Evolutionary conservation across 805 yeast genomes (phyloP), one percentile per base, ranked within the genome.

Genomic region (Tetrapisispora fleetii): DNA sequence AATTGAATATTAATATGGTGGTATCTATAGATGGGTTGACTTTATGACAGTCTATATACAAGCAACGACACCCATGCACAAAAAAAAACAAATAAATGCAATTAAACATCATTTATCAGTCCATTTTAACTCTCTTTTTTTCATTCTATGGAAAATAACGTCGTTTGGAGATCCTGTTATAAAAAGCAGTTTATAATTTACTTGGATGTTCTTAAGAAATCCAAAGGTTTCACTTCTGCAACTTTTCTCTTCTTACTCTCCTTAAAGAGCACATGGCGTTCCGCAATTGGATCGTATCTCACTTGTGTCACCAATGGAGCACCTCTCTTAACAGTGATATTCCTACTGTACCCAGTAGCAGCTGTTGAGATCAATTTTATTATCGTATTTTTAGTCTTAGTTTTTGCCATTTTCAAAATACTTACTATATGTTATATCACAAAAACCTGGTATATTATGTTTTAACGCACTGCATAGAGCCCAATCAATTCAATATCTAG

Each of bases 361-460:
- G 97, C 98, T 2, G 93, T 76, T 1, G 98, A 91, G 2, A 90
- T 72, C 53, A 91, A 76, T 67, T 88, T 87, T 50, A 91, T 83
- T 62, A 90, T 81, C 4, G 95, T 84, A 56, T 81, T 81, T 60
- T 89, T 81, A 24, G 85, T 75, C 68, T 86, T 86, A 41, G 83
- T 80, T 66, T 84, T 60, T 18, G 67, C 68, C 69, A 65, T 24
- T 24, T 24, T 24, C 28, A 6, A 24, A 24, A 6, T 4, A 24
- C 8, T 24, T 6, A 24, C 8, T 24, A 8, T 24, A 24, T 24
- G 4, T 24, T 8, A 8, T 24, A 8, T 6, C 8, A 4, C 8
- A 24, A 24, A 6, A 8, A 24, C 28, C 28, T 6, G 28, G 8
- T n/a, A n/a, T n/a, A n/a, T n/a, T n/a, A n/a, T n/a, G 28, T 24